Percentiles rank a stretch among this genome's conserved stretches.
Conservation (phyloP, 129 eudicot genomes). For the Arctium minus region DNA sequence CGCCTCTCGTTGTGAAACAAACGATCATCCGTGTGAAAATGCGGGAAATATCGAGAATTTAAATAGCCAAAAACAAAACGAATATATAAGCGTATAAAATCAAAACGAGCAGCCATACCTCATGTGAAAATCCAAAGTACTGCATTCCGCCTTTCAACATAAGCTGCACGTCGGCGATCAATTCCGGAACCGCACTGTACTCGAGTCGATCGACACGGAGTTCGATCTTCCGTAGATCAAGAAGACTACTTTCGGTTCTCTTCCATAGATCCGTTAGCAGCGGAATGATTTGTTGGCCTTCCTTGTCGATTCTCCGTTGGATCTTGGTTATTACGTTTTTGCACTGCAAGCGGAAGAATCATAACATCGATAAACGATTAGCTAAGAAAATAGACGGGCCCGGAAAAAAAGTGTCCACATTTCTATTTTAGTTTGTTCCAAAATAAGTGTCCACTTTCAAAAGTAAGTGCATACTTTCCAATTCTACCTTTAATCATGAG, state of each 20-base stretch:
- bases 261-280: slow-evolving; percentile 86
- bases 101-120: slow-evolving; percentile 44
- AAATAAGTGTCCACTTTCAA: too few species aligned
- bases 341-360: slow-evolving; percentile 53
- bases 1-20: too few species aligned
- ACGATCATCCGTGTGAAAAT: too few species aligned
- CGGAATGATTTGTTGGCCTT: slow-evolving; percentile 85
- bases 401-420: neutral
- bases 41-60: too few species aligned
- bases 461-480: too few species aligned
- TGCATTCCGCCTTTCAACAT: slow-evolving; percentile 80
- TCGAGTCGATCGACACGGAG: slow-evolving; percentile 58
- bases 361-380: neutral
- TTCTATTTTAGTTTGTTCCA: too few species aligned
- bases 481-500: too few species aligned
- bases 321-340: slow-evolving; percentile 74
- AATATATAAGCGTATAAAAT: neutral
- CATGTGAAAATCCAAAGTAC: slow-evolving; percentile 64
- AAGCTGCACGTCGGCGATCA: slow-evolving; percentile 79
- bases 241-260: slow-evolving; percentile 51
- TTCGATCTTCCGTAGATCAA: slow-evolving; percentile 74
- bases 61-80: too few species aligned
- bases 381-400: neutral
- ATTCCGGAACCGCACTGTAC: slow-evolving; percentile 65
- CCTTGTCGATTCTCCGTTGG: slow-evolving; percentile 76